These are phyloP conservation scores for Phylloporus sp. DNA, from an alignment of 768 basidiomycete species.

Conservation along the genomic window DNA sequence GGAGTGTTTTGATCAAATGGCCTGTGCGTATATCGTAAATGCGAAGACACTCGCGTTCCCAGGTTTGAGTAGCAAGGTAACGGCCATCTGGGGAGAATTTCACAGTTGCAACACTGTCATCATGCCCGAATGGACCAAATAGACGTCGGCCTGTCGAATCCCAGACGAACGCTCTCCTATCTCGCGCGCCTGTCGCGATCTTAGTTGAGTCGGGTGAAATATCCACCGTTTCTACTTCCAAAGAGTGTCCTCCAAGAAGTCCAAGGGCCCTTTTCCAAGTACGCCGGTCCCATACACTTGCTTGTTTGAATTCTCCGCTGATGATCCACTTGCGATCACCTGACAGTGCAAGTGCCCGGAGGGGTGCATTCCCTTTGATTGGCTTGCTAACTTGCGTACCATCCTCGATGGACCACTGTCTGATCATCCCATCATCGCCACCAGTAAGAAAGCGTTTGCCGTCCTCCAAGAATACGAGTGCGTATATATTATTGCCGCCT, in stretches of 20 bases:
- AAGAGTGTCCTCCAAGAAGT: background rate
- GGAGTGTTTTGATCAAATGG: background rate
- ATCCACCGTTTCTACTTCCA: background rate
- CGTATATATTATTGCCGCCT: background rate
- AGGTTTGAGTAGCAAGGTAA: background rate
- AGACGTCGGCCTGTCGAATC: constrained; percentile 3
- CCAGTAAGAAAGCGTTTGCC: background rate
- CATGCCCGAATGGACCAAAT: constrained; percentile 6
- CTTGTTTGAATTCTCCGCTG: background rate
- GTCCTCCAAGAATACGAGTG: background rate
- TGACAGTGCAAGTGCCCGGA: background rate
- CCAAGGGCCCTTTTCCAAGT: background rate
- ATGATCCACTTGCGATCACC: background rate
- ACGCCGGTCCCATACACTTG: background rate
- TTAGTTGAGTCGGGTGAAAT: constrained; percentile 3
- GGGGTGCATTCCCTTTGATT: background rate
- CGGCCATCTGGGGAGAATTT: constrained; percentile 7
- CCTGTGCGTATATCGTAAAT: background rate
- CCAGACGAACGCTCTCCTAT: constrained; percentile 4
- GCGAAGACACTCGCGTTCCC: background rate
- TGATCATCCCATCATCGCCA: background rate
- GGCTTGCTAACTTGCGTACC: background rate
- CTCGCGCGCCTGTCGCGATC: constrained; percentile 2
- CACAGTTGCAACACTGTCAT: background rate
- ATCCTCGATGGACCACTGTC: background rate